phyloP scores from a whole-genome alignment of 83 land plant species.

The Isoetes engelmannii region DNA sequence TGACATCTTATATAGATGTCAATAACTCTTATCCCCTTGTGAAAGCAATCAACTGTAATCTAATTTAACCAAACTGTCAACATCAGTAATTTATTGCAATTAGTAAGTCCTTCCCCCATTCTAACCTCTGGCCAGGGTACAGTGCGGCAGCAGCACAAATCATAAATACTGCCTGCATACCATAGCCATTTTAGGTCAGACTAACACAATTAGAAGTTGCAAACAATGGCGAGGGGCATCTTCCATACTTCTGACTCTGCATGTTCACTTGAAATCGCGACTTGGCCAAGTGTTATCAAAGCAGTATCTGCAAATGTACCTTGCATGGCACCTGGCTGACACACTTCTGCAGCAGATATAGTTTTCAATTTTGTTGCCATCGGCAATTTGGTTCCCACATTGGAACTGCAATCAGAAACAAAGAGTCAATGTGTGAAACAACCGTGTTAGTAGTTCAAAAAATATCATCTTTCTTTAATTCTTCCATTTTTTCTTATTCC shows the following conservation, averaged over 20 bases:
- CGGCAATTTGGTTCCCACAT: conserved; percentile 60
- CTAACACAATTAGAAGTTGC: not conserved
- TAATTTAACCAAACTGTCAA: no score
- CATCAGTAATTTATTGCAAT: no score
- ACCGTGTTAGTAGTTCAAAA: no score
- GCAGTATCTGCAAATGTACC: conserved; percentile 52
- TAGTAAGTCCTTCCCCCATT: no score
- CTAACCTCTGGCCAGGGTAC: conserved; percentile 61
- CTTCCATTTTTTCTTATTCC: no score
- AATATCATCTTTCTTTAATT: no score
- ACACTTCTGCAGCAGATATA: conserved; percentile 52
- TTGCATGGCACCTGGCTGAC: conserved; percentile 43
- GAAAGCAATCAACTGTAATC: no score
- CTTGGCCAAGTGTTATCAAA: conserved; percentile 63
- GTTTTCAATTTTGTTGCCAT: conserved; percentile 40
- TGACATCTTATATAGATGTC: no score
- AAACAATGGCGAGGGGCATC: not conserved
- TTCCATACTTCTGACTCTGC: conserved; percentile 66
- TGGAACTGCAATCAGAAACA: conserved; percentile 42
- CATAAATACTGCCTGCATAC: conserved; percentile 72
- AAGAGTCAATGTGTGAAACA: not conserved
- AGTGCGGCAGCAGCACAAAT: conserved; percentile 60
- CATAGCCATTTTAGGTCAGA: no score
- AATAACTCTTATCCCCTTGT: no score
- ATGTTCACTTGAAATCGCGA: conserved; percentile 68